A percentile compares a stretch with the other conserved stretches of the same genome.
Conservation (phyloP, 768 basidiomycete species). For the Gymnopilus dilepis region DNA sequence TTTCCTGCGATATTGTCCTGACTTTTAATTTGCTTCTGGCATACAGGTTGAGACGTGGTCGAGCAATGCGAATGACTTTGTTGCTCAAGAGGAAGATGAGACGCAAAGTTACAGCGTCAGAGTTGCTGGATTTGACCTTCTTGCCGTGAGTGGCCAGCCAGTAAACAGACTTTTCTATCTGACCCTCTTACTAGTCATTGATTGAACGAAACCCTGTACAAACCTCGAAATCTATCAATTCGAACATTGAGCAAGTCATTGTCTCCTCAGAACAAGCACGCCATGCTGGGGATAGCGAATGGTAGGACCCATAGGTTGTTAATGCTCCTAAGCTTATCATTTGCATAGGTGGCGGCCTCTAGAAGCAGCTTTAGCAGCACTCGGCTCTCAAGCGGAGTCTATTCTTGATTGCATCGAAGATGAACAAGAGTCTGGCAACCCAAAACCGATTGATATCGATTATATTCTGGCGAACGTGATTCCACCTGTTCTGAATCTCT, state of each 20-base stretch:
- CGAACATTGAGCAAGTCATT: conserved; percentile 59
- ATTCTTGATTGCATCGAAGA: conserved; percentile 80
- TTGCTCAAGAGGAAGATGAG: conserved; percentile 95
- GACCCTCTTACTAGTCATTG: conserved; percentile 48
- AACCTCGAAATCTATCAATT: conserved; percentile 59
- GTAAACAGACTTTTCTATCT: background rate
- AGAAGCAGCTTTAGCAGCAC: conserved; percentile 81
- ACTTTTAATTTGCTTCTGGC: conserved; percentile 6
- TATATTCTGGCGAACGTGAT: conserved; percentile 78
- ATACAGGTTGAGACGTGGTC: conserved; percentile 91
- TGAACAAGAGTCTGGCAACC: conserved; percentile 65
- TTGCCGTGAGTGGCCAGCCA: conserved; percentile 55
- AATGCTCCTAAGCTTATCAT: background rate
- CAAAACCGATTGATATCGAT: conserved; percentile 78
- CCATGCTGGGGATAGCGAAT: conserved; percentile 60
- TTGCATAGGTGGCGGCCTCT: conserved; percentile 89
- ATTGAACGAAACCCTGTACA: conserved; percentile 58
- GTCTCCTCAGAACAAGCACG: conserved; percentile 58
- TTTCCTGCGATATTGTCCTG: background rate
- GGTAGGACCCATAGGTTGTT: conserved; percentile 46
- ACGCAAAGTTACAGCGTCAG: conserved; percentile 81
- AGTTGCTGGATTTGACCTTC: conserved; percentile 82
- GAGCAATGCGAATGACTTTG: conserved; percentile 87
- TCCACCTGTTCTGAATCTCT: conserved; percentile 72
- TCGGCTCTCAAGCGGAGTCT: conserved; percentile 82